A percentile compares a stretch with the other conserved stretches of the same genome.
Conservation (phyloP, 352 stramenopile species). For the Salisapilia sapeloensis region DNA sequence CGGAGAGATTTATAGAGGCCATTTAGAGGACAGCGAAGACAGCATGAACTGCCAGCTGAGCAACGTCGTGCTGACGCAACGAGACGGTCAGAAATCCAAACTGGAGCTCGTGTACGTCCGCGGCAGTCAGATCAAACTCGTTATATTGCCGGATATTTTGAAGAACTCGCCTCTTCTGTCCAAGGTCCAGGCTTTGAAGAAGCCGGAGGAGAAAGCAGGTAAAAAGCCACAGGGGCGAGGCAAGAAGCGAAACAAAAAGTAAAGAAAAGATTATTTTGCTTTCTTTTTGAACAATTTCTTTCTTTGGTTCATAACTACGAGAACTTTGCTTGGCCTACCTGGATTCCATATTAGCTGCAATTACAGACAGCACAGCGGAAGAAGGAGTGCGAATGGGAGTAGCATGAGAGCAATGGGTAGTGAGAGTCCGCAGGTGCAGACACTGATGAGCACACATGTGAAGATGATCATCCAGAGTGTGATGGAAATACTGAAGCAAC, state of each 20-base stretch:
- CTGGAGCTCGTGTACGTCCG: conserved; percentile 88
- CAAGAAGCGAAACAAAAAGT: no score
- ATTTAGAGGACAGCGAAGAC: conserved; percentile 74
- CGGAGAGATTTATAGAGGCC: conserved; percentile 73
- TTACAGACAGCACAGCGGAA: conserved; percentile 58
- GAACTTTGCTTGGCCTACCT: no score
- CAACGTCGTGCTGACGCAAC: conserved; percentile 78
- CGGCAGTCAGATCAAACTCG: conserved; percentile 93
- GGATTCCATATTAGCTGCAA: no score
- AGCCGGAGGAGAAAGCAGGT: conserved; percentile 36
- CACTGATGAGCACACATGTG: conserved; percentile 40
- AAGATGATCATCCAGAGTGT: conserved; percentile 64
- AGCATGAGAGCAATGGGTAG: conserved; percentile 34
- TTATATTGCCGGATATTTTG: conserved; percentile 93
- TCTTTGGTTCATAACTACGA: no score
- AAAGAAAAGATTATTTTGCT: no score
- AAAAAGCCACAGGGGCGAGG: not conserved
- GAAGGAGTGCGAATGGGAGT: conserved; percentile 32
- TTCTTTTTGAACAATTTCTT: no score
- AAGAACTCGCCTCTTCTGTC: conserved; percentile 95
- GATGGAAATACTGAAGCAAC: conserved; percentile 64
- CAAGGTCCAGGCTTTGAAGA: conserved; percentile 86
- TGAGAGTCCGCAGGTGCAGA: conserved; percentile 58
- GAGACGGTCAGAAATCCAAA: conserved; percentile 64
- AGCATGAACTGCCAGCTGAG: conserved; percentile 97